Evolutionary conservation across 805 yeast species (phyloP), one percentile per base, ranked within the genome.

Genomic region (Dipodascopsis tothii): DNA sequence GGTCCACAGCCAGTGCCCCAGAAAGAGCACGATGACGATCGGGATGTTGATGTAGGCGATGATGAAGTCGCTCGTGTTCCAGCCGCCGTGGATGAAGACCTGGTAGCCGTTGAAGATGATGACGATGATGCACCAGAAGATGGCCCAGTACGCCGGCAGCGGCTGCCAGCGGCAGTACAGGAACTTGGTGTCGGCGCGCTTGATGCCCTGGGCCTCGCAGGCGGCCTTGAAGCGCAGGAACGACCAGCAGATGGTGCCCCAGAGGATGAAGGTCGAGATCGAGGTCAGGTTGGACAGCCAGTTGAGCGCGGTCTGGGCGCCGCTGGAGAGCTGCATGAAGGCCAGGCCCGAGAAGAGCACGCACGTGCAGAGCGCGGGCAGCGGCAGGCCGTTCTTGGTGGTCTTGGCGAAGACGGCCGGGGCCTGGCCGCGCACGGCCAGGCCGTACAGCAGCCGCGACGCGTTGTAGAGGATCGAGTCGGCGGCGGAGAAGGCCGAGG

Each of bases 231-330:
- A 84, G 46, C 78, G 72, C 34, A 80, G 52, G 58, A 75, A 83
- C 20, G 82, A 75, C 36, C 70, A 60, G 54, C 78, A 67, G 57
- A 82, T 75, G 45, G 71, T 67, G 41, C 71, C 67, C 64, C 76
- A 81, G 59, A 77, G 80, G 56, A 73, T 72, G 59, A 79, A 69
- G 58, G 80, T 85, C 25, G 82, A 80, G 30, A 78, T 77, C 3
- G 92, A 81, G 40, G 80, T 80, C 45, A 84, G 64, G 55, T 81
- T 80, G 46, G 81, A 74, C 40, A 84, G 68, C 88, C 90, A 84
- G 56, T 70, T 71, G 49, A 84, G 69, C 2, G 83, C 92, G 2
- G 72, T 71, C 14, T 77, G 74, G 21, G 88, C 73, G 23, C 73
- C 67, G 36, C 14, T 25, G n/a, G 78, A 71, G 45, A 80, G 60